Evolutionary conservation across 176 grass and related monocot genomes (phyloP).

Genomic region (Guadua angustifolia): DNA sequence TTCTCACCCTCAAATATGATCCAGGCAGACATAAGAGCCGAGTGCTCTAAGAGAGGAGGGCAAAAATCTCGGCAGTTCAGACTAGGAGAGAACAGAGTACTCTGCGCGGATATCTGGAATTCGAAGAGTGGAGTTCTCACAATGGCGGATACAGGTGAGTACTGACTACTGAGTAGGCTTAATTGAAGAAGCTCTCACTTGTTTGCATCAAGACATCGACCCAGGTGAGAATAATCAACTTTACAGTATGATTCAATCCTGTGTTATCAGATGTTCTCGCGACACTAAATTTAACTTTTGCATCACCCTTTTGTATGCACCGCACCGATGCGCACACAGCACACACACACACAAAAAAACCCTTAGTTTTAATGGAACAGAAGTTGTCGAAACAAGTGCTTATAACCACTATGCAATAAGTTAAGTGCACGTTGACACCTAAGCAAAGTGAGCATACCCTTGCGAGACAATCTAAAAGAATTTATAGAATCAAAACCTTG

Average conservation of each 20-base stretch:
- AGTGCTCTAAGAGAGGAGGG: not conserved
- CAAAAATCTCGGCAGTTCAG: not conserved
- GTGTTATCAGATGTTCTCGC: not conserved
- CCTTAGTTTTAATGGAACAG: not conserved
- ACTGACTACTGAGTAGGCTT: not conserved
- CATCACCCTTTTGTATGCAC: constrained; percentile 11
- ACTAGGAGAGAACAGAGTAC: not conserved
- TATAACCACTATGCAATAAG: constrained; percentile 11
- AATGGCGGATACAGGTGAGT: not conserved
- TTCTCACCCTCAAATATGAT: not conserved
- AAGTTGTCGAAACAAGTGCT: constrained; percentile 16
- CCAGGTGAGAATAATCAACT: not conserved
- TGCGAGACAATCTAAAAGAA: not conserved
- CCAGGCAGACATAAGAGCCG: not conserved
- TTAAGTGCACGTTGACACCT: constrained; percentile 21
- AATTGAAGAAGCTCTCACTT: not conserved
- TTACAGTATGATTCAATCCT: not conserved
- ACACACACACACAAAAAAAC: too few relatives aligned
- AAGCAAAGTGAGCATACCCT: not conserved
- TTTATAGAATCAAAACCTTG: not conserved
- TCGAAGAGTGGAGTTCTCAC: not conserved
- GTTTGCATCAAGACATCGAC: not conserved
- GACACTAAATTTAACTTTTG: not conserved
- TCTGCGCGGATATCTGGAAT: not conserved
- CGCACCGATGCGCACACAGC: constrained; percentile 20